Base-by-base conservation (phyloP, 2,329 filamentous ascomycete genomes). In the Trichophyton rubrum region DNA sequence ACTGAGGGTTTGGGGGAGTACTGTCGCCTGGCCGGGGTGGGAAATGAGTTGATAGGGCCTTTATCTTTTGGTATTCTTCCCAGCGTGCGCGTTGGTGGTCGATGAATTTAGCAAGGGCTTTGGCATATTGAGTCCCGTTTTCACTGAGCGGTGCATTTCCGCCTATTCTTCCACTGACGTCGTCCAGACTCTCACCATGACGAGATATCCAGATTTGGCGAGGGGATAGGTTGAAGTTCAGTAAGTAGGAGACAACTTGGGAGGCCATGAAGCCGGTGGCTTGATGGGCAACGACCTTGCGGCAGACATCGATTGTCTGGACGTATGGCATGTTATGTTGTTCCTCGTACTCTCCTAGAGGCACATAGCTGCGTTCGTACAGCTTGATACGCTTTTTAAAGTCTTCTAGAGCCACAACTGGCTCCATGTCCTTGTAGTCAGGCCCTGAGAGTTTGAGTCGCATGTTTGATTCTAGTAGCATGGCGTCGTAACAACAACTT, bases 191-290 rank as follows among this genome's bases (percentile, higher is more conserved):
- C 74, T 96, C 89, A 47, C 93, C 93, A 70, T 97, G 93, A 58
- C 93, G 81, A 1, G 93, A 97, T 70, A 99, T 95, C 93, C 93
- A 99, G 63, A 99, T 97, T 73, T 96, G 92, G 60, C 93, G 83
- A 0, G 93, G 91, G 0, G 92, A 89, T 15, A 99, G 82, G 68
- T 99, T 97, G 80, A 99, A 99, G 67, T 95, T 97, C 53, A 93
- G 87, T 8, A 99, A 81, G 69, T 97, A 99, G 65, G 91, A 95
- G 61, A 93, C 90, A 60, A 95, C 93, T 64, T 93, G 89, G 43
- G 88, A 89, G 61, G 90, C 90, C 56, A 99, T 80, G 73, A 99
- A 99, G 4, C 93, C 93, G 66, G 87, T 87, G 63, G 96, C 85
- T 64, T 93, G 88, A 71, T 95, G 88, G 55, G 92, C 88, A 49